Evolutionary conservation across 2,329 filamentous ascomycete genomes (phyloP), one percentile per base, ranked within the genome.

Genomic region (Eutypa lata): DNA sequence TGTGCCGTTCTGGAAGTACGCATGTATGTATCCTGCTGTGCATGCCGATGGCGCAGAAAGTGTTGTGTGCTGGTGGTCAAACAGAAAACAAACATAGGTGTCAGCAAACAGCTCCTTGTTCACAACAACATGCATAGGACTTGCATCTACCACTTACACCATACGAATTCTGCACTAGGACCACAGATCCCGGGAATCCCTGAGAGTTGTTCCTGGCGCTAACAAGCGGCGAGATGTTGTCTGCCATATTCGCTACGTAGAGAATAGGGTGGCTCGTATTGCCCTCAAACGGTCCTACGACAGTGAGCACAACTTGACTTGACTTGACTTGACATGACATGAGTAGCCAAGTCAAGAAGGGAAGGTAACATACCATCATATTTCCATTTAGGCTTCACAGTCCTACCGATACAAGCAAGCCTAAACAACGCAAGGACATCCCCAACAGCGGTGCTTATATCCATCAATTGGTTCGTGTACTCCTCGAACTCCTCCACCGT

Each of bases 111-210:
- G n/a, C n/a, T n/a, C n/a, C n/a, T n/a, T n/a, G n/a, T n/a, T n/a
- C n/a, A n/a, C n/a, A n/a, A n/a, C n/a, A n/a, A n/a, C n/a, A n/a
- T n/a, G n/a, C n/a, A n/a, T n/a, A n/a, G n/a, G n/a, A n/a, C 26
- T 26, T 33, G 14, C 19, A 18, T 13, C 37, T 10, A 14, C 22
- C 31, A 65, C 75, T 66, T 68, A 78, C 77, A 4, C 79, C 79
- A 40, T 76, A 81, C 1, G 75, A 74, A 44, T 80, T 75, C 58
- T 80, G 77, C 13, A 74, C 68, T 24, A 82, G 61, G 6, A 82
- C 65, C 0, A 72, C 69, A 0, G 77, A 79, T 14, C 70, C 72
- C 0, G 69, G 69, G 48, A 81, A 81, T 0, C 71, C 60, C 3
- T 55, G 51, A 2, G 67, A 61, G 44, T 71, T 71, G 19, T 60